Evolutionary conservation across 2,329 filamentous ascomycete genomes (phyloP).

Genomic region (Paraconiothyrium sp.): DNA sequence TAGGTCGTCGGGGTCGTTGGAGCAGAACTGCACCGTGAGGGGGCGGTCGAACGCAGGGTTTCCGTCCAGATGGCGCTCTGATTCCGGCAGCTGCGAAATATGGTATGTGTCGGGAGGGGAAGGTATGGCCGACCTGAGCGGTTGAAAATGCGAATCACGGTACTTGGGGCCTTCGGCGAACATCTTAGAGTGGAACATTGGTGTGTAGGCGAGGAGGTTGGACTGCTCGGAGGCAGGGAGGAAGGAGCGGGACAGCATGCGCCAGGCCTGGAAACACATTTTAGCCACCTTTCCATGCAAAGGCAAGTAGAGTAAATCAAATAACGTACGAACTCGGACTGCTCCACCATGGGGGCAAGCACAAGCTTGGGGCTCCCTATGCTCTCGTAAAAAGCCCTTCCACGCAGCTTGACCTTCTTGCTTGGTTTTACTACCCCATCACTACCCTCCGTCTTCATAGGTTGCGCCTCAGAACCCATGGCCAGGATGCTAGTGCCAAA

Average conservation of each 20-base stretch:
- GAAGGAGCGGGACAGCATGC: conserved; percentile 94
- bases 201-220: conserved; percentile 83
- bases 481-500: background rate
- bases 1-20: conserved; percentile 82
- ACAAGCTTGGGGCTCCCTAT: conserved; percentile 91
- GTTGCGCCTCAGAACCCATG: conserved; percentile 12
- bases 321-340: conserved; percentile 88
- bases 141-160: conserved; percentile 82
- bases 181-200: conserved; percentile 94
- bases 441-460: conserved; percentile 16
- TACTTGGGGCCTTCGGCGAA: conserved; percentile 82
- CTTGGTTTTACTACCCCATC: conserved; percentile 18
- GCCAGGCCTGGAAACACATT: conserved; percentile 78
- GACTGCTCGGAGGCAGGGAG: conserved; percentile 69
- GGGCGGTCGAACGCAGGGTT: conserved; percentile 86
- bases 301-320: background rate
- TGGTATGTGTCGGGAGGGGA: conserved; percentile 48
- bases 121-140: conserved; percentile 56
- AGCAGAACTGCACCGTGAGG: conserved; percentile 96
- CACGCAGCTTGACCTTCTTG: conserved; percentile 70
- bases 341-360: conserved; percentile 96
- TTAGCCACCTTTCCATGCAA: conserved; percentile 19
- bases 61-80: conserved; percentile 73
- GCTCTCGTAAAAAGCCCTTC: conserved; percentile 92
- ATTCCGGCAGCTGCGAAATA: conserved; percentile 39